Conservation (phyloP, 345 rosid genomes). For the Hirschfeldia incana region DNA sequence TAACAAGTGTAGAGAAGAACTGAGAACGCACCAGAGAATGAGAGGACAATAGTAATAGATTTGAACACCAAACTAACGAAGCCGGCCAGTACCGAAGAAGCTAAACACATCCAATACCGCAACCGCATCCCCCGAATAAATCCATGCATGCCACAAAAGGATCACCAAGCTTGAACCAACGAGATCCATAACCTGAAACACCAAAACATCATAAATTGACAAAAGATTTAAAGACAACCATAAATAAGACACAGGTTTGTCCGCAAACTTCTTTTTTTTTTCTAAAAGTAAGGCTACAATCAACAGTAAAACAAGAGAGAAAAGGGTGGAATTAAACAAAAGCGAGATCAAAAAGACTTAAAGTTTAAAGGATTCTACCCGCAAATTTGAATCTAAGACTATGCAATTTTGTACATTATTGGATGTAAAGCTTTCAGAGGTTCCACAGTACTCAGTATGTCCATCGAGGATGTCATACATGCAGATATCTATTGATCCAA, state of each 20-base stretch:
- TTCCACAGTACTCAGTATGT: no score
- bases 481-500: no score
- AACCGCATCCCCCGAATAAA: not conserved
- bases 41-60: not conserved
- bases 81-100: not conserved
- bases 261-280: not conserved
- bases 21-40: not conserved
- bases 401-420: no score
- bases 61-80: not conserved
- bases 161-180: not conserved
- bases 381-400: no score
- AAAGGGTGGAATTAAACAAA: no score
- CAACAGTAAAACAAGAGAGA: no score
- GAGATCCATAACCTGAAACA: not conserved
- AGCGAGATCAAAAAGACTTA: no score
- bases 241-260: not conserved
- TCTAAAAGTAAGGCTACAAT: no score
- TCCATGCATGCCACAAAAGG: not conserved
- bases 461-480: no score
- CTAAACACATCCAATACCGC: not conserved
- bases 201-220: not conserved
- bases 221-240: not conserved
- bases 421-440: no score
- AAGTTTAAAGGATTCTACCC: no score
- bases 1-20: not conserved